These are phyloP conservation scores for Lolium perenne DNA, from an alignment of 176 grass and related monocot genomes.

Conservation along the genomic window DNA sequence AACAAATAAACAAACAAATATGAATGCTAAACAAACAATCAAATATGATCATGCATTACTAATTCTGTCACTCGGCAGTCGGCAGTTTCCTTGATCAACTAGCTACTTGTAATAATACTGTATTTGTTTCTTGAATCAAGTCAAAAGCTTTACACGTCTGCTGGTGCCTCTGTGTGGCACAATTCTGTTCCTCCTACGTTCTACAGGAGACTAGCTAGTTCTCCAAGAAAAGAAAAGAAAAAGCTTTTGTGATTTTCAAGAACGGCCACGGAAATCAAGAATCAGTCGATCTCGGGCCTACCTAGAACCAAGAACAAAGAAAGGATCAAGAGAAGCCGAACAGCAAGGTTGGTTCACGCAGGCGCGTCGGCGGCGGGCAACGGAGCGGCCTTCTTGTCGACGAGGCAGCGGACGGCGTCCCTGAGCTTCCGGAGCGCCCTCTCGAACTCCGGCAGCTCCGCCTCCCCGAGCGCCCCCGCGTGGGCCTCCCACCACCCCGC, in stretches of 20 bases:
- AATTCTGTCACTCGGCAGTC: neutral
- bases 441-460: constrained; percentile 18
- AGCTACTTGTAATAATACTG: neutral
- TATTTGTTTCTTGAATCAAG: neutral
- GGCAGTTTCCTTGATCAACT: neutral
- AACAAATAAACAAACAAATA: neutral
- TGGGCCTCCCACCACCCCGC: constrained; percentile 33
- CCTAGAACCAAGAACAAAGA: neutral
- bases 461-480: constrained; percentile 7
- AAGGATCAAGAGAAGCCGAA: neutral
- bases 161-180: neutral
- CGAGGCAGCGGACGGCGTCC: neutral
- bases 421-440: constrained; percentile 1
- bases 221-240: neutral
- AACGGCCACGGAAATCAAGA: neutral
- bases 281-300: neutral
- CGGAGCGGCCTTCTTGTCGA: neutral
- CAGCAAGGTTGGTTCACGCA: neutral
- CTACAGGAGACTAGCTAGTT: neutral
- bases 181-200: neutral
- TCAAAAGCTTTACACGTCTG: neutral
- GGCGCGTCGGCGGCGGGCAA: neutral
- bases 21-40: neutral
- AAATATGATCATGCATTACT: neutral
- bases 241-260: neutral